Evolutionary conservation across 2,329 filamentous ascomycete species (phyloP).

Genomic region (Claviceps sp.): DNA sequence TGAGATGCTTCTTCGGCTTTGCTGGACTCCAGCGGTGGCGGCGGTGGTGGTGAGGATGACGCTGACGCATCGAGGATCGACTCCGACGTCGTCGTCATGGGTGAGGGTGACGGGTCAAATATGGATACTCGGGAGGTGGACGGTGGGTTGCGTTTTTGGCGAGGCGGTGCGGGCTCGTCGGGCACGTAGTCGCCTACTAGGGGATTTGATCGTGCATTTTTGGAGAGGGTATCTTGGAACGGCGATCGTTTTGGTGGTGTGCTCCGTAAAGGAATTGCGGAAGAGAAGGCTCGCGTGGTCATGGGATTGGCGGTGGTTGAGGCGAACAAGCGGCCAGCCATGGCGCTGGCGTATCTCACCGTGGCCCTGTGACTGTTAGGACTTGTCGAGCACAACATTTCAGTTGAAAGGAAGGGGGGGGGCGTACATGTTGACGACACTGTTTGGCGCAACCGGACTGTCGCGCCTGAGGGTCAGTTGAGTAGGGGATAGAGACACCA

Average conservation of each 20-base stretch:
- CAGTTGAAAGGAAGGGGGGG: too few relatives aligned
- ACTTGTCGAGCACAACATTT: neutral
- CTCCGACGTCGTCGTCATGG: neutral
- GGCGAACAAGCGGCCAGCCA: slow-evolving; percentile 18
- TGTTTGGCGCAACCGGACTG: neutral
- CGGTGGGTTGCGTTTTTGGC: slow-evolving; percentile 4
- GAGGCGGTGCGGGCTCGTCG: slow-evolving; percentile 6
- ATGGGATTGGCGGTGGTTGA: slow-evolving; percentile 9
- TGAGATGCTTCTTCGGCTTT: neutral
- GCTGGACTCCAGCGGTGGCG: neutral
- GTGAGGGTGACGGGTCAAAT: neutral
- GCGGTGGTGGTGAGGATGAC: slow-evolving; percentile 9
- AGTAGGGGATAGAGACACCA: neutral
- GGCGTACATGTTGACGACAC: neutral
- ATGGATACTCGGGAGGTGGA: neutral
- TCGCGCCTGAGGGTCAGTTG: neutral
- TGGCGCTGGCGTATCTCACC: slow-evolving; percentile 15
- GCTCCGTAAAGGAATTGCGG: slow-evolving; percentile 16
- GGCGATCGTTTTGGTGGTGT: slow-evolving; percentile 5
- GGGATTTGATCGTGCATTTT: slow-evolving; percentile 15
- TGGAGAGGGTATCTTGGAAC: slow-evolving; percentile 1
- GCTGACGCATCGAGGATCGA: slow-evolving; percentile 7
- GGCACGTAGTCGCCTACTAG: slow-evolving; percentile 16
- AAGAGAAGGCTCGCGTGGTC: slow-evolving; percentile 18
- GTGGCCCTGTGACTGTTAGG: slow-evolving; percentile 12